Evolutionary conservation across 352 stramenopile species (phyloP).

Genomic region (Phytophthora citricola): DNA sequence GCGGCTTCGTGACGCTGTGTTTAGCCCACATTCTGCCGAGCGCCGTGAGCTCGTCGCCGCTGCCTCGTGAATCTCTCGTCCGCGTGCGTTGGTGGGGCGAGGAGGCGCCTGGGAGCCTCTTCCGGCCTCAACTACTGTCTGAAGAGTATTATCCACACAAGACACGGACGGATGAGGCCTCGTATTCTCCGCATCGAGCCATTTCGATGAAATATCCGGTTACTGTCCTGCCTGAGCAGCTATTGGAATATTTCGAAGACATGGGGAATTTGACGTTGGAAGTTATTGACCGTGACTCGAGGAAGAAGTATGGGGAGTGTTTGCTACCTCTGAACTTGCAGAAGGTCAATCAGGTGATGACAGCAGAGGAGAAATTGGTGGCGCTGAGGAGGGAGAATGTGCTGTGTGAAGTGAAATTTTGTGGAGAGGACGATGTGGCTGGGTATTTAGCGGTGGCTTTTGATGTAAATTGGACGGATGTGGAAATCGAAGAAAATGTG

Average conservation of each 20-base stretch:
- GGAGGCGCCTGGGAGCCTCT: constrained; percentile 48
- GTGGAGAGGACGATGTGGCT: constrained; percentile 15
- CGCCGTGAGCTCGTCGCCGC: constrained; percentile 28
- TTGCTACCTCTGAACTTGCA: constrained; percentile 28
- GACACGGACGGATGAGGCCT: neutral
- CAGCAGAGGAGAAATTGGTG: constrained; percentile 35
- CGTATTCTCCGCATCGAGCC: constrained; percentile 18
- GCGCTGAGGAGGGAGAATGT: constrained; percentile 35
- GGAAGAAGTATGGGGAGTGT: constrained; percentile 49
- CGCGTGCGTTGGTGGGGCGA: constrained; percentile 71
- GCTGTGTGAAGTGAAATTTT: constrained; percentile 50
- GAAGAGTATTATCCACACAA: neutral
- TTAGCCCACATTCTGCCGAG: constrained; percentile 52
- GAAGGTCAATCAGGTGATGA: constrained; percentile 6
- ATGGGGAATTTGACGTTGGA: constrained; percentile 67
- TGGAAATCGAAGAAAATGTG: neutral
- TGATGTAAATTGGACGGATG: constrained; percentile 27
- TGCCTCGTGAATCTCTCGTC: constrained; percentile 51
- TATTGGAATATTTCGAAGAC: constrained; percentile 67
- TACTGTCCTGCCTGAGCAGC: constrained; percentile 32
- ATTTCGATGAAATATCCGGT: constrained; percentile 61
- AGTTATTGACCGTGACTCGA: constrained; percentile 59
- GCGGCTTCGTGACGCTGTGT: constrained; percentile 43
- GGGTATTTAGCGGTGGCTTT: constrained; percentile 45
- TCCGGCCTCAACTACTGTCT: constrained; percentile 42